phyloP scores from a whole-genome alignment of 2,329 filamentous ascomycete genomes.

The Fusarium poae region DNA sequence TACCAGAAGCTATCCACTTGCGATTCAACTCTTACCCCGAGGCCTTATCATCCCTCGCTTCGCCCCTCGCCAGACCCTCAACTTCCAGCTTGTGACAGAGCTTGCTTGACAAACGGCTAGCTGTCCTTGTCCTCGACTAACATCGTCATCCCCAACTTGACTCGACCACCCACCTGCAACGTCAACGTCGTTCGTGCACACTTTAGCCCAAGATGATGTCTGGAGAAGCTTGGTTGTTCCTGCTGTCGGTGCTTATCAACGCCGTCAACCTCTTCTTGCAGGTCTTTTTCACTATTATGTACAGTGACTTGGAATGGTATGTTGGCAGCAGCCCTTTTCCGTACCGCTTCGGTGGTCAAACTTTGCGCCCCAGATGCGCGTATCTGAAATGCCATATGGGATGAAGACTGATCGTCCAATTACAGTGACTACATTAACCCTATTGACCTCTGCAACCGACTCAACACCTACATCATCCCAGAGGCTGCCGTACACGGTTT shows the following conservation, averaged over 20 bases:
- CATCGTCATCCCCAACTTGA: conserved; percentile 23
- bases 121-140: conserved; percentile 39
- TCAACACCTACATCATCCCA: conserved; percentile 99
- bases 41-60: conserved; percentile 34
- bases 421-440: conserved; percentile 98
- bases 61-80: conserved; percentile 12
- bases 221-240: conserved; percentile 97
- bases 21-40: conserved; percentile 24
- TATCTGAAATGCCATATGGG: conserved; percentile 11
- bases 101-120: conserved; percentile 48
- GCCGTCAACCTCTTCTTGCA: conserved; percentile 99
- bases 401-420: conserved; percentile 35
- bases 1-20: conserved; percentile 8
- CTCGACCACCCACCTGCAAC: conserved; percentile 20
- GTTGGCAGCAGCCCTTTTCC: conserved; percentile 53
- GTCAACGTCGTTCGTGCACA: conserved; percentile 30
- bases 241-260: conserved; percentile 98
- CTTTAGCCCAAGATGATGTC: conserved; percentile 73
- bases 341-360: conserved; percentile 25
- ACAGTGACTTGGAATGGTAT: conserved; percentile 98
- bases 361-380: conserved; percentile 37
- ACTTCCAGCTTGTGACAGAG: conserved; percentile 46
- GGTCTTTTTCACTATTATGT: conserved; percentile 99
- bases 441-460: conserved; percentile 99
- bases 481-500: conserved; percentile 98